These are phyloP conservation scores for Hymenoscyphus occultus DNA, from an alignment of 2,329 filamentous ascomycete genomes.

Conservation along the genomic window DNA sequence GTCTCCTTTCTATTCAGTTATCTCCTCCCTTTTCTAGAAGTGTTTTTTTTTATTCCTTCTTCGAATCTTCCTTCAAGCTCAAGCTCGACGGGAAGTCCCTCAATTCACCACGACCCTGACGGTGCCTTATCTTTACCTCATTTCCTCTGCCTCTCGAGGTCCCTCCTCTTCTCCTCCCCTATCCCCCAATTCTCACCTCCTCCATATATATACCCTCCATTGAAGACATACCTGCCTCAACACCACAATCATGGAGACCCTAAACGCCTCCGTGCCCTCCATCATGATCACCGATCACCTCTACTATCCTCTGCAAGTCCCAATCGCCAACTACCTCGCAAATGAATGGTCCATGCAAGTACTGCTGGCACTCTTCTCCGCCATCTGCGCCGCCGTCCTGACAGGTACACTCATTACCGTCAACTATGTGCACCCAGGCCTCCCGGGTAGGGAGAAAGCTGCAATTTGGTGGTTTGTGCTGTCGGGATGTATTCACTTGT, in stretches of 20 bases:
- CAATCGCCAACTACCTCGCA: constrained; percentile 60
- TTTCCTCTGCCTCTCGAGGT: neutral
- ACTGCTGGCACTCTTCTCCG: constrained; percentile 59
- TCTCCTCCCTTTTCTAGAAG: neutral
- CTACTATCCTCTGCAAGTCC: constrained; percentile 66
- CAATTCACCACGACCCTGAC: neutral
- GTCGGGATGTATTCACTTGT: constrained; percentile 40
- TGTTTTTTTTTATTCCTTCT: too few species aligned
- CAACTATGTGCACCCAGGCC: constrained; percentile 49
- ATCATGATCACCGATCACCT: constrained; percentile 49
- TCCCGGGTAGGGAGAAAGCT: constrained; percentile 53
- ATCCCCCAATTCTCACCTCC: neutral
- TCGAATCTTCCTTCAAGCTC: too few species aligned
- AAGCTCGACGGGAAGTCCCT: constrained; percentile 1
- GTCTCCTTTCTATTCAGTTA: neutral
- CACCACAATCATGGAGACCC: constrained; percentile 18
- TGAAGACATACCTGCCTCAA: neutral
- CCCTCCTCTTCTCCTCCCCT: neutral
- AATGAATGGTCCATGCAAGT: constrained; percentile 60
- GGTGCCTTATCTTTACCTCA: neutral
- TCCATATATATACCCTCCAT: neutral
- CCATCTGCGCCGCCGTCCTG: constrained; percentile 56
- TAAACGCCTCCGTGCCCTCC: constrained; percentile 23
- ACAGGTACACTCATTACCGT: constrained; percentile 52
- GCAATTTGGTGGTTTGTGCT: constrained; percentile 74